Conservation (phyloP, 495 filamentous ascomycete genomes). For the Penicillium cinerascens region DNA sequence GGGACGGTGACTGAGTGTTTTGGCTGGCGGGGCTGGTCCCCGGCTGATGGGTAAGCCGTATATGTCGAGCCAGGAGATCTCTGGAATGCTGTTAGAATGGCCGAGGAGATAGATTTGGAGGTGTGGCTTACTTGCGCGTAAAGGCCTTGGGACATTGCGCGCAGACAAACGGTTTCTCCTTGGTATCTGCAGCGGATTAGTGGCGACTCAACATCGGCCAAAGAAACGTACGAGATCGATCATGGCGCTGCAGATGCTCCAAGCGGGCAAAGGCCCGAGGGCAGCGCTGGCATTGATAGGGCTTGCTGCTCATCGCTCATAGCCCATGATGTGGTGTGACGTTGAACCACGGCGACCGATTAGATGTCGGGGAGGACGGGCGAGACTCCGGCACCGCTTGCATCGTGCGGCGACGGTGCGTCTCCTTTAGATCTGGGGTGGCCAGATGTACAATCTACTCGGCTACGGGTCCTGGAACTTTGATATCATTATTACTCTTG, state of each 20-base stretch:
- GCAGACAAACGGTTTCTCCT: constrained; percentile 42
- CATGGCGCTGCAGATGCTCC: constrained; percentile 44
- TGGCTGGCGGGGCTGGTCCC: constrained; percentile 14
- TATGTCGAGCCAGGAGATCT: constrained; percentile 38
- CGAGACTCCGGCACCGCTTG: constrained; percentile 6
- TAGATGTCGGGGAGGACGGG: constrained; percentile 4
- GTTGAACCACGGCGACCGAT: not conserved
- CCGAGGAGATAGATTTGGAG: not conserved
- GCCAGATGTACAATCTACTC: not conserved
- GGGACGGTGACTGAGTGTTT: constrained; percentile 16
- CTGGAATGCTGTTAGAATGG: constrained; percentile 12
- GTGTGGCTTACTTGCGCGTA: constrained; percentile 35
- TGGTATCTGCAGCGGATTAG: constrained; percentile 34
- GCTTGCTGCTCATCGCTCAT: constrained; percentile 22
- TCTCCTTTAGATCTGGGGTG: no score
- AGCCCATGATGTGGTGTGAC: constrained; percentile 2
- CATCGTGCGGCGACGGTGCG: not conserved
- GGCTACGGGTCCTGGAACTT: not conserved
- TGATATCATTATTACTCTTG: not conserved
- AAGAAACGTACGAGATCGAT: constrained; percentile 37
- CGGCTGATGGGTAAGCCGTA: constrained; percentile 31
- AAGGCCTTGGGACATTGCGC: constrained; percentile 39
- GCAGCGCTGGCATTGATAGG: constrained; percentile 40
- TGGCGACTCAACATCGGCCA: not conserved
- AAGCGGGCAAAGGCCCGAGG: constrained; percentile 35